Conservation (phyloP, 169 alveolate species). For the Plasmodium inui region DNA sequence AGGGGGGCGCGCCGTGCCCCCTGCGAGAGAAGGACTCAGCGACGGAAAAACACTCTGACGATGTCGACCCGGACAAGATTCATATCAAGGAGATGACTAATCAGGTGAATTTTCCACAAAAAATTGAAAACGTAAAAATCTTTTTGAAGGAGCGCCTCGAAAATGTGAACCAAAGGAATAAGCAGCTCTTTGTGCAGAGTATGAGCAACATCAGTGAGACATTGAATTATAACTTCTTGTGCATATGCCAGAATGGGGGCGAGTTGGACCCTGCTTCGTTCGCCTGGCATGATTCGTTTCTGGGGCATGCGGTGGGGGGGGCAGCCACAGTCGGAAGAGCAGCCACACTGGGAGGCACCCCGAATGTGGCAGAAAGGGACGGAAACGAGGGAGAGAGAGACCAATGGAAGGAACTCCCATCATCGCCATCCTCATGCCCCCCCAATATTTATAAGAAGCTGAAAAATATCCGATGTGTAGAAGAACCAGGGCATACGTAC, state of each 20-base stretch:
- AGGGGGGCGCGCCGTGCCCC: background rate
- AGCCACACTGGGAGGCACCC: background rate
- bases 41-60: background rate
- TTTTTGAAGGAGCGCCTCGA: conserved; percentile 3
- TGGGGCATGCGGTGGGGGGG: background rate
- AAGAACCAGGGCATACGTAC: conserved; percentile 39
- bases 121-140: conserved; percentile 6
- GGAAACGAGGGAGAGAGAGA: background rate
- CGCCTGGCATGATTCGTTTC: conserved; percentile 33
- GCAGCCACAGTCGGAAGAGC: too few species aligned
- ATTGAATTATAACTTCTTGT: conserved; percentile 20
- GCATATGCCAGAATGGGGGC: background rate
- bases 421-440: background rate
- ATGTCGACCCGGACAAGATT: background rate
- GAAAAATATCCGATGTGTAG: conserved; percentile 12
- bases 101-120: background rate
- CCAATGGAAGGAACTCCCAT: background rate
- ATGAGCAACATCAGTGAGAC: conserved; percentile 17
- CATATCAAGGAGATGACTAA: background rate
- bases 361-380: background rate
- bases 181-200: conserved; percentile 11
- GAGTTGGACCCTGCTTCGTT: background rate
- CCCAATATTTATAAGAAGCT: background rate
- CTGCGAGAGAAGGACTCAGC: background rate
- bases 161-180: conserved; percentile 9